Evolutionary conservation across 352 stramenopile species (phyloP).

Genomic region (Albugo candida): DNA sequence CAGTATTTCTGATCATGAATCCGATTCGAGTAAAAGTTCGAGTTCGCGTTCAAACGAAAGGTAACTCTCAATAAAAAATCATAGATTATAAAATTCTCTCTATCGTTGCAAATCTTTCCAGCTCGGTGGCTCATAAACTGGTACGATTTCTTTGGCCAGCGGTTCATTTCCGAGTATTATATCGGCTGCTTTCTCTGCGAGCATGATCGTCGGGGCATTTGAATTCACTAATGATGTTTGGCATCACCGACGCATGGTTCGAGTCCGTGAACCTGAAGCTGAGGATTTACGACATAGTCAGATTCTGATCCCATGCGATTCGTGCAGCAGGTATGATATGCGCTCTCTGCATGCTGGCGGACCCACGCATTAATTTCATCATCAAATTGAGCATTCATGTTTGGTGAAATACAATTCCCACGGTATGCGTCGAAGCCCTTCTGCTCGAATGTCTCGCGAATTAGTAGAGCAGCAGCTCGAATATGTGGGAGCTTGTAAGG

Average conservation of each 20-base stretch:
- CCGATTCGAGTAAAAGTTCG: no score
- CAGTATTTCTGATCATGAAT: slow-evolving; percentile 4
- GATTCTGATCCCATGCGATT: slow-evolving; percentile 72
- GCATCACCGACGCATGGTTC: slow-evolving; percentile 88
- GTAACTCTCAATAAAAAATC: no score
- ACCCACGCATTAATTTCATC: slow-evolving; percentile 73
- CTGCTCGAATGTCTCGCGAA: slow-evolving; percentile 77
- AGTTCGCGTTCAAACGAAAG: no score
- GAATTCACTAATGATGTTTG: slow-evolving; percentile 89
- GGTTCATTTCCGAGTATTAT: slow-evolving; percentile 70
- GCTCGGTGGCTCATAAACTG: slow-evolving; percentile 49
- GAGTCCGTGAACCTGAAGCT: slow-evolving; percentile 71
- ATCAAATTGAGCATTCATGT: slow-evolving; percentile 33
- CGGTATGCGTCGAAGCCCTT: slow-evolving; percentile 70
- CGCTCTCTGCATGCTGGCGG: slow-evolving; percentile 62
- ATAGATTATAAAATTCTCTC: slow-evolving; percentile 1
- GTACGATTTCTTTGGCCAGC: slow-evolving; percentile 49
- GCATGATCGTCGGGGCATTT: slow-evolving; percentile 86
- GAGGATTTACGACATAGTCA: slow-evolving; percentile 79
- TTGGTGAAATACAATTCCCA: slow-evolving; percentile 54
- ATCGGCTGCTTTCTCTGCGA: slow-evolving; percentile 86
- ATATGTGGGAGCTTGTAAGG: slow-evolving; percentile 64
- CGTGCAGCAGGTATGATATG: slow-evolving; percentile 80
- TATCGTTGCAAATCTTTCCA: slow-evolving; percentile 62
- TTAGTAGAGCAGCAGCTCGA: slow-evolving; percentile 49